These are phyloP conservation scores for Quercus glauca DNA, from an alignment of 306 rosid genomes.

Conservation along the genomic window DNA sequence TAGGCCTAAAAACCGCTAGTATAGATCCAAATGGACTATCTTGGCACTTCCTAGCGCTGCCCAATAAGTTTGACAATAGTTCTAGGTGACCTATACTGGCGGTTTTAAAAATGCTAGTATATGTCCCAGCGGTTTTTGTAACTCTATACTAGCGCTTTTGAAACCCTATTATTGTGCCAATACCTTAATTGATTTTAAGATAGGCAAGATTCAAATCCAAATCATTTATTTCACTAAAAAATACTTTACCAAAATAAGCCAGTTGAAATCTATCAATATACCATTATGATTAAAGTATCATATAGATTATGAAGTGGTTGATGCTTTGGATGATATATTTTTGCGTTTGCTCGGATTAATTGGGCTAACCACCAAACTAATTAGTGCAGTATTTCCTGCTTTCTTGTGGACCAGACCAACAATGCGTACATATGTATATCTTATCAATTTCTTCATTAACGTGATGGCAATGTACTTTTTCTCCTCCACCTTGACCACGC, in stretches of 20 bases:
- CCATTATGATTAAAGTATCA: background rate
- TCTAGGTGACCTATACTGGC: rapidly evolving
- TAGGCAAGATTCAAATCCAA: too few relatives aligned
- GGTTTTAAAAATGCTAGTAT: too few relatives aligned
- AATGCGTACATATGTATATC: background rate
- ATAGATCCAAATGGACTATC: too few relatives aligned
- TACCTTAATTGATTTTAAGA: too few relatives aligned
- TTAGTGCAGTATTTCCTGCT: background rate
- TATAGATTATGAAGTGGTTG: background rate
- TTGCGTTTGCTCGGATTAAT: background rate
- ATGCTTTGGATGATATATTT: background rate
- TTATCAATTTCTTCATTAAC: background rate
- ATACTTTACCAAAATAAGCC: too few relatives aligned
- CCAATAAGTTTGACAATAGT: too few relatives aligned
- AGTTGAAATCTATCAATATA: background rate
- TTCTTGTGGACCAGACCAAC: background rate
- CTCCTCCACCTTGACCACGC: background rate
- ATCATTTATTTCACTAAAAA: too few relatives aligned
- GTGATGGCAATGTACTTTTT: background rate
- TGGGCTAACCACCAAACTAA: constrained; percentile 12
- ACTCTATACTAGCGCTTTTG: too few relatives aligned
- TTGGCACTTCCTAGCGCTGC: too few relatives aligned
- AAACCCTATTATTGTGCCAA: too few relatives aligned
- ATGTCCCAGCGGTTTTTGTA: rapidly evolving
- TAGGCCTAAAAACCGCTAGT: too few relatives aligned